phyloP scores from a whole-genome alignment of 192 early-diverging fungal species.

The Coemansia nantahalensis region DNA sequence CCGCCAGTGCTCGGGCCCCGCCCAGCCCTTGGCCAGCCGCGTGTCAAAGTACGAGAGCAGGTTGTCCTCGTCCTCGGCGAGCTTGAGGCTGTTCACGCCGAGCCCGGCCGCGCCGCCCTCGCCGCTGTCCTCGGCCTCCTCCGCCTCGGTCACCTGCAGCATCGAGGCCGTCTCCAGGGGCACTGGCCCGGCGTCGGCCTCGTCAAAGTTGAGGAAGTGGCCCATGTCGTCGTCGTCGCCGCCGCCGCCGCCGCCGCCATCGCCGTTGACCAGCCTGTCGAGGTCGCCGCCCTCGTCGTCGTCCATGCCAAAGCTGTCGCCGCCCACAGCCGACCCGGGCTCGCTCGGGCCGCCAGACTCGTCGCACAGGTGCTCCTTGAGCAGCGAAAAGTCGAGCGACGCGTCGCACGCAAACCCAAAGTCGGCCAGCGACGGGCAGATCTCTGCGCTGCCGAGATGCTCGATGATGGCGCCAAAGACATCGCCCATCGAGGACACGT shows the following conservation, averaged over 20 bases:
- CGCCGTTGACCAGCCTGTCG: slow-evolving; percentile 15
- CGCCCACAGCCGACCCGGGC: slow-evolving; percentile 7
- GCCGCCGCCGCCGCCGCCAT: slow-evolving; percentile 14
- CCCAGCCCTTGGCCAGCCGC: slow-evolving; percentile 79
- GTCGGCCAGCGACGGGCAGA: slow-evolving; percentile 67
- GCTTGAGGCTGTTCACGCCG: slow-evolving; percentile 23
- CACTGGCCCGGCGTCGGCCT: slow-evolving; percentile 38
- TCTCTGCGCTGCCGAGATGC: slow-evolving; percentile 47
- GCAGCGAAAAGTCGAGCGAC: slow-evolving; percentile 58
- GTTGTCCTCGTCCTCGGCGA: slow-evolving; percentile 58
- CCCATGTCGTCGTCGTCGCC: slow-evolving; percentile 46
- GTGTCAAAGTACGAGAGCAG: slow-evolving; percentile 88
- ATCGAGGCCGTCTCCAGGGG: slow-evolving; percentile 37
- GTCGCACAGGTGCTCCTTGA: slow-evolving; percentile 55
- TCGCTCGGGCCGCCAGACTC: slow-evolving; percentile 22
- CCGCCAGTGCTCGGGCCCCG: slow-evolving; percentile 92
- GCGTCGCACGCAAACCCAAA: slow-evolving; percentile 69
- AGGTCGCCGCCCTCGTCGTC: slow-evolving; percentile 17
- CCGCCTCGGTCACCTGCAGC: slow-evolving; percentile 31
- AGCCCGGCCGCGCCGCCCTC: slow-evolving; percentile 8
- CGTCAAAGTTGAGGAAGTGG: slow-evolving; percentile 46
- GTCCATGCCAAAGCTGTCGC: slow-evolving; percentile 12
- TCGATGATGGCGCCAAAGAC: slow-evolving; percentile 32
- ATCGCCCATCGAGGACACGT: slow-evolving; percentile 32
- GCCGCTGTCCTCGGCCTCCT: slow-evolving; percentile 25